Evolutionary conservation across 2,329 filamentous ascomycete species (phyloP).

Genomic region (Colletotrichum spinosum): DNA sequence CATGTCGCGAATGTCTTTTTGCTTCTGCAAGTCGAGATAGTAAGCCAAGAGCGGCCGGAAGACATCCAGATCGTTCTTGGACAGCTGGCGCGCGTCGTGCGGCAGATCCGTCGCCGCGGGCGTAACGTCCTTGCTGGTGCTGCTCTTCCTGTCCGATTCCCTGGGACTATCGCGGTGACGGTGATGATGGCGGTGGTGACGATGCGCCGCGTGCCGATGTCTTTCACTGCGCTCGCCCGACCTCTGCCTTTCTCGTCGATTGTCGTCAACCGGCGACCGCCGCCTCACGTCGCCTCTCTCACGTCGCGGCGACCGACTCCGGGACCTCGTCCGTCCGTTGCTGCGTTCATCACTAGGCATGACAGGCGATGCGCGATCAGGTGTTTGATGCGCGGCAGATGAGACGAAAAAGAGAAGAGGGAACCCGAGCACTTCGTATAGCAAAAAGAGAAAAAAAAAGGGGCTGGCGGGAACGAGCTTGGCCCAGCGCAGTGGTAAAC

Average conservation of each 20-base stretch:
- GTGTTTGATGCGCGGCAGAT: not conserved
- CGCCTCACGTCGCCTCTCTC: conserved; percentile 23
- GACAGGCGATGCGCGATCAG: not conserved
- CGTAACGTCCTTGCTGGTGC: conserved; percentile 10
- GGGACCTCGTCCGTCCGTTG: conserved; percentile 34
- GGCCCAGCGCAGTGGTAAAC: not conserved
- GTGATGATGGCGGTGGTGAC: conserved; percentile 22
- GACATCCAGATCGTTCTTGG: conserved; percentile 73
- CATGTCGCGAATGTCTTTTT: conserved; percentile 74
- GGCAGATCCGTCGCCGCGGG: conserved; percentile 62
- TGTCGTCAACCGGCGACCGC: conserved; percentile 26
- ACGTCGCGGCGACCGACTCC: conserved; percentile 28
- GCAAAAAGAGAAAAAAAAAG: not conserved
- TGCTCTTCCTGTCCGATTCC: not conserved
- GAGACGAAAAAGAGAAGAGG: not conserved
- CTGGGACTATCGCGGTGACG: conserved; percentile 26
- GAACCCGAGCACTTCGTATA: no score
- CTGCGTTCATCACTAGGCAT: conserved; percentile 33
- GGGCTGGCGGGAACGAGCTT: not conserved
- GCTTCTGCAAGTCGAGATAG: conserved; percentile 91
- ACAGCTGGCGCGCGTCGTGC: conserved; percentile 72
- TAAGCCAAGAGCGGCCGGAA: conserved; percentile 82
- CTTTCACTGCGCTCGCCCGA: conserved; percentile 9
- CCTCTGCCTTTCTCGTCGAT: conserved; percentile 14
- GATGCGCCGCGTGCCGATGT: conserved; percentile 22